phyloP scores from a whole-genome alignment of 2,329 filamentous ascomycete genomes.

The Rhinocladiella similis region DNA sequence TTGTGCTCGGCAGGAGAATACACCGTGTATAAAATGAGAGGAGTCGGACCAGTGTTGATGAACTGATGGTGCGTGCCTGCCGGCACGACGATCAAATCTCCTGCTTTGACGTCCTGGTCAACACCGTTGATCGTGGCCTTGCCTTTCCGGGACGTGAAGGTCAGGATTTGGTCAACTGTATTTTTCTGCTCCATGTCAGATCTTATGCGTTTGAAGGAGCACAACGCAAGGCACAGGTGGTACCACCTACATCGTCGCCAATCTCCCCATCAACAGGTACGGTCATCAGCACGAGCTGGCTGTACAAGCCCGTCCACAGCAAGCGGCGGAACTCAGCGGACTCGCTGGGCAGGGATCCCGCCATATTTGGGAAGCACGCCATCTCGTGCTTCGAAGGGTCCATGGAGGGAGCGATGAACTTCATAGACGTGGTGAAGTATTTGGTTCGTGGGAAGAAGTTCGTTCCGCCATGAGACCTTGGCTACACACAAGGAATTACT shows the following conservation, averaged over 20 bases:
- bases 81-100: slow-evolving; percentile 62
- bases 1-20: slow-evolving; percentile 65
- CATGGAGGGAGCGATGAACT: slow-evolving; percentile 22
- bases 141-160: slow-evolving; percentile 61
- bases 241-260: slow-evolving; percentile 58
- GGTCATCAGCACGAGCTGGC: slow-evolving; percentile 65
- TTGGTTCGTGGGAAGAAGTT: not conserved
- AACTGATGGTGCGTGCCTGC: slow-evolving; percentile 68
- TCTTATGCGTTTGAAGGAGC: not conserved
- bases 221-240: not conserved
- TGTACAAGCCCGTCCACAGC: slow-evolving; percentile 63
- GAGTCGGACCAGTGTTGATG: slow-evolving; percentile 60
- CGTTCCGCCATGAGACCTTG: too few species aligned
- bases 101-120: slow-evolving; percentile 57
- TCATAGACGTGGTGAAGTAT: slow-evolving; percentile 13
- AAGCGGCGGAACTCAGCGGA: slow-evolving; percentile 63
- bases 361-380: slow-evolving; percentile 61
- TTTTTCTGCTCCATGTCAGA: slow-evolving; percentile 41
- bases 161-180: slow-evolving; percentile 64
- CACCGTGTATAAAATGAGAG: slow-evolving; percentile 62
- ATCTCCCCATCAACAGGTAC: slow-evolving; percentile 65
- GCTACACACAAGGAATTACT: too few species aligned
- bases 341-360: slow-evolving; percentile 52
- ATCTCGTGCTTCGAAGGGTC: slow-evolving; percentile 55
- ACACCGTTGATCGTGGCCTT: slow-evolving; percentile 60